Evolutionary conservation across 108 stramenopile species (phyloP).

Genomic region (Chaetoceros tenuissimus): DNA sequence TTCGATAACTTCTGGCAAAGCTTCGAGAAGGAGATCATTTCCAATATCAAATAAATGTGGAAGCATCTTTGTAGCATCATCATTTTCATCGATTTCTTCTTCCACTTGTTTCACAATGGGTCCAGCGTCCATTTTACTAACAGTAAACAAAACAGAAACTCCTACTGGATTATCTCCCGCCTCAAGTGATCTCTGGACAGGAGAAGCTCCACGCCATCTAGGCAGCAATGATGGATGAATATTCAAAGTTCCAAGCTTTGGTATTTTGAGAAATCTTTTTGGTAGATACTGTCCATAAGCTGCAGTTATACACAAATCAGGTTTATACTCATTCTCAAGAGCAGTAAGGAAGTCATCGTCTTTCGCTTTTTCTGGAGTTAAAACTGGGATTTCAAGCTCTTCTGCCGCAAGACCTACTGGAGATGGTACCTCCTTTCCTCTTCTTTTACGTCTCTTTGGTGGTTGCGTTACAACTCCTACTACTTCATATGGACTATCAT

Average conservation of each 20-base stretch:
- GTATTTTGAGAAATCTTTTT: constrained; percentile 82
- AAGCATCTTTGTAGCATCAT: constrained; percentile 80
- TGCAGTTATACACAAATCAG: constrained; percentile 97
- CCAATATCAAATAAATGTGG: constrained; percentile 86
- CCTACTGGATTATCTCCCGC: constrained; percentile 80
- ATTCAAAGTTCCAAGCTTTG: constrained; percentile 88
- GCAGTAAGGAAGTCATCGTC: constrained; percentile 73
- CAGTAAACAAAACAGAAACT: constrained; percentile 91
- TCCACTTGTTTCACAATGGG: constrained; percentile 79
- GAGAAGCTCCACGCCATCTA: constrained; percentile 91
- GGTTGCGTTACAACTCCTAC: constrained; percentile 92
- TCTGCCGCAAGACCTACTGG: constrained; percentile 88
- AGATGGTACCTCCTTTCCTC: constrained; percentile 62
- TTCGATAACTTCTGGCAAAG: constrained; percentile 59
- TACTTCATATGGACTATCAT: constrained; percentile 57
- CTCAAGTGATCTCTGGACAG: constrained; percentile 90
- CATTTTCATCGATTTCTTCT: constrained; percentile 56
- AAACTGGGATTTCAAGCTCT: constrained; percentile 53
- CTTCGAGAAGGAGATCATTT: constrained; percentile 65
- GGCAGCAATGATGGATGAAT: constrained; percentile 96
- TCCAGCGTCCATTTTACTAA: constrained; percentile 96
- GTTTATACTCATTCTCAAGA: constrained; percentile 44
- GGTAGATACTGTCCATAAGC: constrained; percentile 96
- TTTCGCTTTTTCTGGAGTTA: constrained; percentile 86
- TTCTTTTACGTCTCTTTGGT: constrained; percentile 76